Base-by-base conservation (phyloP, 148 eudicot genomes). In the Hydrangea macrophylla region DNA sequence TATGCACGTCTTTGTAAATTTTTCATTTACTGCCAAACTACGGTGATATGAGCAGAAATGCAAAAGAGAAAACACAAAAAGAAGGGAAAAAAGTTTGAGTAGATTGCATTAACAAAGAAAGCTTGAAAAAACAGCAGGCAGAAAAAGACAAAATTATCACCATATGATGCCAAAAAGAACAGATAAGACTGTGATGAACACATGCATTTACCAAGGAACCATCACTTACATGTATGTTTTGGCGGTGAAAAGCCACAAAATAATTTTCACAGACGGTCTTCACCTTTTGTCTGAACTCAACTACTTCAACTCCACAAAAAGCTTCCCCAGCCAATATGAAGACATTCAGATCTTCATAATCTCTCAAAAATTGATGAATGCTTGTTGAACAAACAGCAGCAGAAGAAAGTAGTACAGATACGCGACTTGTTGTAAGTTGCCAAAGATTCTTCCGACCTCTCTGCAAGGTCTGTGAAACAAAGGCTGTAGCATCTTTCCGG, bases 321-420 rank as follows among this genome's bases (percentile, higher is more conserved):
- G 98, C 85, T 79, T 94, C 97, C 68, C 97, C 98, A 67, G 92
- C 89, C 80, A 88, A 66, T 74, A 90, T 78, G 70, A 88, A 94
- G 64, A 86, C 71, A 59, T 79, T 81, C 65, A 94, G 75, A 75
- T 94, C 97, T 78, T 94, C 97, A 80, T 90, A 94, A 75, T 82
- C 84, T 85, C 79, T 86, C 68, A 94, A 81, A 67, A 90, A 94
- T 73, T 94, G 96, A 71, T 94, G 97, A 78, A 88, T 90, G 79
- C 98, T 94, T 20, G 96, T 81, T 45, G 98, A 94, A 86, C 70
- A 82, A 83, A 83, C 90, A 28, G 97, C 92, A 58, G 89, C 20
- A 65, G 96, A 94, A 58, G 98, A 83, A 65, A 94, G 97, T 82
- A 94, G 70, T 67, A 87, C 92, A 30, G 97, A 84, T 31, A 85